Evolutionary conservation across 108 stramenopile species (phyloP).

Genomic region (Fragilariopsis cylindrus): DNA sequence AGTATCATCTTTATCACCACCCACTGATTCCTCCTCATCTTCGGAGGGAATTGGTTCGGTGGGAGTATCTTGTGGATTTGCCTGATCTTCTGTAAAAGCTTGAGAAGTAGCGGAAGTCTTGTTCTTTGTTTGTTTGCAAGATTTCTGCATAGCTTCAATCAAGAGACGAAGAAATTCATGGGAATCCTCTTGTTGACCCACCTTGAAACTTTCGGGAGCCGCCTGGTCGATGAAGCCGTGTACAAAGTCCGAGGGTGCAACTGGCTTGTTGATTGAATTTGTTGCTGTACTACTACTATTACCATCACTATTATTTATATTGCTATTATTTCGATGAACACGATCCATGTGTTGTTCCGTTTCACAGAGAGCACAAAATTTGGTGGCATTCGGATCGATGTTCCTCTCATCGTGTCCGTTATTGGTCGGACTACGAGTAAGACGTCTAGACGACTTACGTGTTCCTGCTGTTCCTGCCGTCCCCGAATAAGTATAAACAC

Average conservation of each 20-base stretch:
- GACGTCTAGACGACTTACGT: slow-evolving; percentile 26
- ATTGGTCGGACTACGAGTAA: slow-evolving; percentile 11
- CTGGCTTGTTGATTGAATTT: slow-evolving; percentile 39
- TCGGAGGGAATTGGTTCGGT: slow-evolving; percentile 12
- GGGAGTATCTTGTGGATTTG: slow-evolving; percentile 41
- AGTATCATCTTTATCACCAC: slow-evolving; percentile 2
- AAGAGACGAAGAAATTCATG: slow-evolving; percentile 97
- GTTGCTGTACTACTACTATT: neutral
- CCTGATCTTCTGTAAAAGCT: slow-evolving; percentile 10
- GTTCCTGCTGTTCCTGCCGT: slow-evolving; percentile 15
- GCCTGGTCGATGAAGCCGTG: slow-evolving; percentile 81
- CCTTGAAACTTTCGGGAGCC: slow-evolving; percentile 82
- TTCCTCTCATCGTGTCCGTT: neutral
- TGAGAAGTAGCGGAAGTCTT: neutral
- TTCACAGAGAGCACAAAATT: slow-evolving; percentile 84
- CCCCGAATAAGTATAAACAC: slow-evolving; percentile 12
- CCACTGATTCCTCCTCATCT: slow-evolving; percentile 16
- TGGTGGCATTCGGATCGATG: slow-evolving; percentile 24
- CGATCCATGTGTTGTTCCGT: slow-evolving; percentile 64
- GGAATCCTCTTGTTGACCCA: slow-evolving; percentile 96
- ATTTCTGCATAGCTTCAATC: slow-evolving; percentile 94
- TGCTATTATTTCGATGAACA: slow-evolving; percentile 50
- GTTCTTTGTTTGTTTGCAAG: slow-evolving; percentile 60
- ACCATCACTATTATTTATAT: slow-evolving; percentile 3
- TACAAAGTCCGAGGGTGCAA: slow-evolving; percentile 74